Conservation (phyloP, 768 basidiomycete species). For the Crucibulum laeve region DNA sequence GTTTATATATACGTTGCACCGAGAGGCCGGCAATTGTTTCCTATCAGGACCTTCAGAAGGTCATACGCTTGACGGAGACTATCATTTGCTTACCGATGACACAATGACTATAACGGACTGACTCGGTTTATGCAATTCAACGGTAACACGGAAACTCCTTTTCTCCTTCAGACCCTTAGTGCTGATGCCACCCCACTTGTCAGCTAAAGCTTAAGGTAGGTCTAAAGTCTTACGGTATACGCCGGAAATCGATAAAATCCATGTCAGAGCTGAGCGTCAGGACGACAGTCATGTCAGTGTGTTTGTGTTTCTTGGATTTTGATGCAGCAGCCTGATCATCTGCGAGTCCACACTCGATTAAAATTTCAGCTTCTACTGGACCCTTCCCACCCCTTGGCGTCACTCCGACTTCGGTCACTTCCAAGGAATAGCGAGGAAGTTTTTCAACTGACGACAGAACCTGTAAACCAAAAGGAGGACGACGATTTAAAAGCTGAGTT, state of each 20-base stretch:
- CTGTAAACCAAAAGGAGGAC: conserved; percentile 70
- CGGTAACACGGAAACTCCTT: conserved; percentile 58
- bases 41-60: conserved; percentile 35
- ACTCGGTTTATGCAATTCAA: conserved; percentile 68
- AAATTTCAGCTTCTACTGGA: conserved; percentile 55
- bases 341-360: conserved; percentile 52
- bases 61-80: not conserved
- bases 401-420: conserved; percentile 43
- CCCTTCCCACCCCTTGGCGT: conserved; percentile 38
- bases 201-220: not conserved
- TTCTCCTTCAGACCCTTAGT: conserved; percentile 60
- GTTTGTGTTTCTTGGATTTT: conserved; percentile 41
- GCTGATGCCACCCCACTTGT: conserved; percentile 27
- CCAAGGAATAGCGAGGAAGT: conserved; percentile 61
- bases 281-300: conserved; percentile 62
- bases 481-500: conserved; percentile 65
- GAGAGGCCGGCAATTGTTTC: conserved; percentile 72
- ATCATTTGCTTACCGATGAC: conserved; percentile 44
- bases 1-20: conserved; percentile 50
- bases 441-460: conserved; percentile 56
- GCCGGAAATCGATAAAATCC: conserved; percentile 73
- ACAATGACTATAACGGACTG: conserved; percentile 61
- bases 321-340: conserved; percentile 19
- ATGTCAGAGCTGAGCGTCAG: conserved; percentile 73
- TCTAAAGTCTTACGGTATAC: conserved; percentile 52